Base-by-base conservation (phyloP, 164 flowering plant species). In the Vitis rupestris region DNA sequence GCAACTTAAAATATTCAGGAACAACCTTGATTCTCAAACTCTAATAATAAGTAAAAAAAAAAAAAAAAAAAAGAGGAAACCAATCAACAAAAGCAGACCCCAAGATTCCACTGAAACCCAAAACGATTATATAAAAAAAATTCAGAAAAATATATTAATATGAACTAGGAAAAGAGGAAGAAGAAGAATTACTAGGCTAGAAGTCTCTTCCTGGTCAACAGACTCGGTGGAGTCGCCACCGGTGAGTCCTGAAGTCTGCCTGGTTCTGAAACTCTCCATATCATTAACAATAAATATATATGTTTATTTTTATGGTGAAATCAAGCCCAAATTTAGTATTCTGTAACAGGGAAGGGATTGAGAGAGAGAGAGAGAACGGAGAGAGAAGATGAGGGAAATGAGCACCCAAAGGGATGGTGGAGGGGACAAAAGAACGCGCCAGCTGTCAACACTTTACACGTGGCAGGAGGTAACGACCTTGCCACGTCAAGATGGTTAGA, bases 381-480 rank as follows among this genome's bases (percentile, higher is more conserved):
- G 44, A 52, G 61, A 72, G 58, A 59, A 29, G 50, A 15, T 37
- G 51, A 58, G 47, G 29, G 61, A 57, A 12, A 4, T n/a, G 9
- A 66, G 8, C 53, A 37, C 44, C 15, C 6, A 29, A 13, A 8
- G 55, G 47, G 51, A 66, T 61, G 66, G 75, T 49, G 75, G 27
- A 14, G 73, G 69, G 71, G 75, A 63, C 61, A 53, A 69, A 49
- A 67, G 70, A 63, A 61, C 64, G 70, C 9, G 60, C 74, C 81
- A 74, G 70, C 53, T 80, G 84, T 79, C 78, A 47, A 47, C 76
- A 19, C 82, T 81, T 81, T 73, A 74, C 82, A 83, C 79, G 82
- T 79, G 82, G 75, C 76, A 54, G 13, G 30, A 50, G 17, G n/a
- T 52, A 44, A 14, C 9, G 2, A 2, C 1, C 1, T 10, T 61